phyloP scores from a whole-genome alignment of 2,329 filamentous ascomycete species.

The Claviceps spartinae region DNA sequence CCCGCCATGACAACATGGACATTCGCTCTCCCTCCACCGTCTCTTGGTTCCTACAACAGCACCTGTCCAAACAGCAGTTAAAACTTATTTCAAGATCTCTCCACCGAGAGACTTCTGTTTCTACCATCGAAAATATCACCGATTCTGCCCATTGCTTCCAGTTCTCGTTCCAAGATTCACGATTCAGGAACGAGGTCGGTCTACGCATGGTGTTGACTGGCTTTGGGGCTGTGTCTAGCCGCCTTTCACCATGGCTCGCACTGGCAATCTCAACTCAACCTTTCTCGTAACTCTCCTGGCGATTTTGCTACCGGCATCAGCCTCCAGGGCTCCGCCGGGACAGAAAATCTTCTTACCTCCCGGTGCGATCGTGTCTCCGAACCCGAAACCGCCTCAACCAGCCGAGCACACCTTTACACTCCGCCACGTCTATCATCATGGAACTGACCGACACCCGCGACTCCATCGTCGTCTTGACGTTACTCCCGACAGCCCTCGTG shows the following conservation, averaged over 20 bases:
- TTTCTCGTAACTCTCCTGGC: slow-evolving; percentile 56
- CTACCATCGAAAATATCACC: background rate
- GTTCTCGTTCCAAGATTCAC: background rate
- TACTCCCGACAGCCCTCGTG: slow-evolving; percentile 29
- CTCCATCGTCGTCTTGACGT: slow-evolving; percentile 71
- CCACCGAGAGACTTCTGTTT: background rate
- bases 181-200: background rate
- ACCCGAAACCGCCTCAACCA: slow-evolving; percentile 30
- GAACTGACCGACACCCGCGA: slow-evolving; percentile 61
- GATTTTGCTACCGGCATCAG: slow-evolving; percentile 30
- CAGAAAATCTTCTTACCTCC: slow-evolving; percentile 31
- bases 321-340: slow-evolving; percentile 17
- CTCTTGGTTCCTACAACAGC: background rate
- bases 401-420: slow-evolving; percentile 52
- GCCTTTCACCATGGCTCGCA: slow-evolving; percentile 25
- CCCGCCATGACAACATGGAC: slow-evolving; percentile 10
- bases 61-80: background rate
- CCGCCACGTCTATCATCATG: slow-evolving; percentile 87
- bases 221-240: slow-evolving; percentile 2
- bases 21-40: background rate
- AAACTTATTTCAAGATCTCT: background rate
- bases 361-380: slow-evolving; percentile 24
- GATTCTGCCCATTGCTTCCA: background rate
- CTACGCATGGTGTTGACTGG: slow-evolving; percentile 1
- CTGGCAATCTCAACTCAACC: slow-evolving; percentile 48